Evolutionary conservation across 176 grass and related monocot genomes (phyloP).

Genomic region (Oryza punctata): DNA sequence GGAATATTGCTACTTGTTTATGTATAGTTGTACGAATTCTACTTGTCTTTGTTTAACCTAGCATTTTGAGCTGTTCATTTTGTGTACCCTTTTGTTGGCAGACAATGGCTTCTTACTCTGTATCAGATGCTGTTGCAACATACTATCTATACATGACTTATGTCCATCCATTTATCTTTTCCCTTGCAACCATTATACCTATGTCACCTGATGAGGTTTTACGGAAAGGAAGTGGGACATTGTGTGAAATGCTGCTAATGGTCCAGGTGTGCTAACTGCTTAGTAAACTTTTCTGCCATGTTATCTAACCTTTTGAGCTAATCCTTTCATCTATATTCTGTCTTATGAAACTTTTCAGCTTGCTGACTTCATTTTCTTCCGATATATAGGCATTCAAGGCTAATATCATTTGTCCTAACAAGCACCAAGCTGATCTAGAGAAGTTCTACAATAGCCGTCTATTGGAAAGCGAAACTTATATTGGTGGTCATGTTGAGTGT

Average conservation of each 20-base stretch:
- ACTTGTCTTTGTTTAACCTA: conserved; percentile 12
- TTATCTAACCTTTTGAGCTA: conserved; percentile 20
- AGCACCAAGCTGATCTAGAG: conserved; percentile 86
- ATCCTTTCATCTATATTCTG: background rate
- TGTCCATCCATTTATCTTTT: conserved; percentile 99
- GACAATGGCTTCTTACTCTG: conserved; percentile 99
- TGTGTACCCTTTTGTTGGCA: conserved; percentile 44
- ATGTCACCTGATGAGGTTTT: conserved; percentile 95
- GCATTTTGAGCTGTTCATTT: conserved; percentile 33
- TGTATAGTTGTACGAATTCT: conserved; percentile 7
- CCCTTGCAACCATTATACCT: conserved; percentile 97
- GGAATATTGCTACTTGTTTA: conserved; percentile 24
- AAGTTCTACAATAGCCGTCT: conserved; percentile 90
- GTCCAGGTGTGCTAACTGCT: conserved; percentile 64
- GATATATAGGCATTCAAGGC: conserved; percentile 85
- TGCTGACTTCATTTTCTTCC: conserved; percentile 46
- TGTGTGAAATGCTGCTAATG: conserved; percentile 99
- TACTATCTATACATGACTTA: conserved; percentile 99
- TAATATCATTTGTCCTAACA: conserved; percentile 94
- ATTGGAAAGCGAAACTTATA: conserved; percentile 99
- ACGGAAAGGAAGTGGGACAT: conserved; percentile 94
- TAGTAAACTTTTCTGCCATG: conserved; percentile 30
- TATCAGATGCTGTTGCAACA: conserved; percentile 97
- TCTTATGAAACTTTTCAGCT: conserved; percentile 11
- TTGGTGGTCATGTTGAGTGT: conserved; percentile 97